Conservation (phyloP, 2,329 filamentous ascomycete species). For the Cordyceps fumosorosea region DNA sequence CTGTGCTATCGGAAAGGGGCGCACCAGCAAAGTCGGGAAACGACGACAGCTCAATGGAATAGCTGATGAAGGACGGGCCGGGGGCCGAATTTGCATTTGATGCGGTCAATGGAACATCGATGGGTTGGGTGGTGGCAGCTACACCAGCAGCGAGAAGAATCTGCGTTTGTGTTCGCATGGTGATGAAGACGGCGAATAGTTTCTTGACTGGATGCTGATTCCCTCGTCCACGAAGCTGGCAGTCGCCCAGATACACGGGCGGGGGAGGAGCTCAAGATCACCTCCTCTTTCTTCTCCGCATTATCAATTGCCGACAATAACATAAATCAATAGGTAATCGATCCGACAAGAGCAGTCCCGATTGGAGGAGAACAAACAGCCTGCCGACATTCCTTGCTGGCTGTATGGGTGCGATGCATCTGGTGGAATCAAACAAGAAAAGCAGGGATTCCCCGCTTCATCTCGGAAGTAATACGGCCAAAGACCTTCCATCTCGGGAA, state of each 20-base stretch:
- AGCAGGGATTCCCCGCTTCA: constrained; percentile 2
- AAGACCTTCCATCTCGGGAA: background rate
- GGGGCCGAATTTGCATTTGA: constrained; percentile 18
- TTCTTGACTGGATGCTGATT: background rate
- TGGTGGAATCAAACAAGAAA: background rate
- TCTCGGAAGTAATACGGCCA: background rate
- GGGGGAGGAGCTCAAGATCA: background rate
- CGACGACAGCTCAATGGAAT: constrained; percentile 44
- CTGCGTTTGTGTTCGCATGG: constrained; percentile 6
- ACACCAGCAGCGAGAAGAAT: background rate
- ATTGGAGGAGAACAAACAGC: background rate
- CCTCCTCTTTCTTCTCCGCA: background rate
- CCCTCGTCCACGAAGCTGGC: background rate
- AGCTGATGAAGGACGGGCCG: constrained; percentile 38
- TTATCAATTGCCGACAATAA: background rate
- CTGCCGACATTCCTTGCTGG: background rate
- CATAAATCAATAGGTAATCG: background rate
- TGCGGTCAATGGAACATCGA: background rate
- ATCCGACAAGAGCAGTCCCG: background rate
- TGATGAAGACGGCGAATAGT: background rate
- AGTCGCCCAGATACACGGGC: background rate
- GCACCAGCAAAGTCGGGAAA: constrained; percentile 46
- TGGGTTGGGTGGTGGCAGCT: background rate
- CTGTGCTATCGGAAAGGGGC: no score
- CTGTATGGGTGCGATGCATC: background rate